Conservation (phyloP, 2,329 filamentous ascomycete genomes). For the Elsinoe necatrix region DNA sequence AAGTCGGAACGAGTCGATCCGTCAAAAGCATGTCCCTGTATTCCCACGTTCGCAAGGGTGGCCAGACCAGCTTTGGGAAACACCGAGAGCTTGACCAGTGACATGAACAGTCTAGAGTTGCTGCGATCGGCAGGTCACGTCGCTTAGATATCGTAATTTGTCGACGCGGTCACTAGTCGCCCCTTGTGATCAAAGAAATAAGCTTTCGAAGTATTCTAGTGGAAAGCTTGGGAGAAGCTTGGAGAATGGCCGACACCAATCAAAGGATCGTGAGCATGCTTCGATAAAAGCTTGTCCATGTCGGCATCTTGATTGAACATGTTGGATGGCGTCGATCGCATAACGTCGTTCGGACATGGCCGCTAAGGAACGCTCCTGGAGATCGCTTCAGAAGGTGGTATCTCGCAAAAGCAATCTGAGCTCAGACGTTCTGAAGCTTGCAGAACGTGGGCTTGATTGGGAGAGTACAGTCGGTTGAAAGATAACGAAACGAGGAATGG, state of each 20-base stretch:
- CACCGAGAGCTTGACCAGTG: neutral
- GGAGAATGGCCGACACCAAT: neutral
- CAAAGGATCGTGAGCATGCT: neutral
- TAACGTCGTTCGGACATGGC: constrained; percentile 10
- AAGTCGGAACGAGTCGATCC: constrained; percentile 16
- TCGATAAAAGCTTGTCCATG: constrained; percentile 7
- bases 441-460: neutral
- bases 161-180: constrained; percentile 4
- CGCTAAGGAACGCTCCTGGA: neutral
- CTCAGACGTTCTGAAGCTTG: neutral
- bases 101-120: neutral
- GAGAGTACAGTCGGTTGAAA: neutral
- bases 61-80: neutral
- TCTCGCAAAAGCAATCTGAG: neutral
- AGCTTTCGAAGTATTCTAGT: constrained; percentile 11
- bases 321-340: constrained; percentile 4
- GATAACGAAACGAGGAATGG: neutral
- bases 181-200: constrained; percentile 15
- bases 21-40: neutral
- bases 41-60: neutral
- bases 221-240: constrained; percentile 11
- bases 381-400: neutral
- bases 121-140: constrained; percentile 13
- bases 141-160: constrained; percentile 14
- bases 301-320: neutral